Evolutionary conservation across 108 stramenopile genomes (phyloP).

Genomic region (Skeletonema tropicum): DNA sequence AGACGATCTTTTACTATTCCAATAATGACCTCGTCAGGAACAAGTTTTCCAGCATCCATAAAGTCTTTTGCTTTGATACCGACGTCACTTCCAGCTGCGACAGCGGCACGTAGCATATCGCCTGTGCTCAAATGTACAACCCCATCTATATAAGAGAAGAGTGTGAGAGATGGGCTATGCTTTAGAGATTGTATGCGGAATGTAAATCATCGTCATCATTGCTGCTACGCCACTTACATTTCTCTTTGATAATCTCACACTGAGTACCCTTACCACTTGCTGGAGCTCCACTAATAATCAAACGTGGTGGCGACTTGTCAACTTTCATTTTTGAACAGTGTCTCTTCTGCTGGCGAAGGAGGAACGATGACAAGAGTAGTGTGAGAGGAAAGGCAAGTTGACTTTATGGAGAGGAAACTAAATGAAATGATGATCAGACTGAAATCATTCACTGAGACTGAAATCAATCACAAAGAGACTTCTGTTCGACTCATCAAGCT

Average conservation of each 20-base stretch:
- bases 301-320: too few species aligned
- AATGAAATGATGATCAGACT: too few species aligned
- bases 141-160: conserved; percentile 28
- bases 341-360: too few species aligned
- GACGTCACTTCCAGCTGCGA: conserved; percentile 61
- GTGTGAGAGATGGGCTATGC: neutral
- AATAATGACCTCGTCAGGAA: conserved; percentile 97
- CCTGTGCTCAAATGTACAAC: conserved; percentile 81
- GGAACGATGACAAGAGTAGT: too few species aligned
- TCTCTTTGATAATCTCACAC: conserved; percentile 71
- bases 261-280: conserved; percentile 80
- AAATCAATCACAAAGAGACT: too few species aligned
- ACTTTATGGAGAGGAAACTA: too few species aligned
- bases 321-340: too few species aligned
- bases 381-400: too few species aligned
- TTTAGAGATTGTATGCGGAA: neutral
- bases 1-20: conserved; percentile 89
- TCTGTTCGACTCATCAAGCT: too few species aligned
- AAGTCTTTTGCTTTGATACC: conserved; percentile 81
- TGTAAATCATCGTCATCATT: too few species aligned
- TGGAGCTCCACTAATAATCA: too few species aligned
- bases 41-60: conserved; percentile 94
- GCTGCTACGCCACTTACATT: conserved; percentile 6
- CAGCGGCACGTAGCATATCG: conserved; percentile 80
- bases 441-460: too few species aligned